A percentile compares a stretch with the other conserved stretches of the same genome.
Conservation (phyloP, 805 yeast species). For the Maudiozyma barnettii region DNA sequence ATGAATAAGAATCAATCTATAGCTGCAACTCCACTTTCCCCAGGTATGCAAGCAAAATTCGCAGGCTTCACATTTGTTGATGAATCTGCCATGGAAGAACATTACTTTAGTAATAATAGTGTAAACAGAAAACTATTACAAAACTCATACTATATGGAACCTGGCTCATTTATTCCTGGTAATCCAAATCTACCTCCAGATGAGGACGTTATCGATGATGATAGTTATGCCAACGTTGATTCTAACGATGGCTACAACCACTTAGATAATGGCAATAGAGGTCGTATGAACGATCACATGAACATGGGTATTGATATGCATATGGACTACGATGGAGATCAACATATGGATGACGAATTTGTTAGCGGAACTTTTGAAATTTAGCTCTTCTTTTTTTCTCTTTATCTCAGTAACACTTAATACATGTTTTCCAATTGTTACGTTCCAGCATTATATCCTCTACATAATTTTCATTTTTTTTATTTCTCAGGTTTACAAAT, state of each 20-base stretch:
- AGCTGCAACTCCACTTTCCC: conserved; percentile 65
- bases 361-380: conserved; percentile 86
- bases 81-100: conserved; percentile 85
- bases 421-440: background rate
- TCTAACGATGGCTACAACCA: conserved; percentile 13
- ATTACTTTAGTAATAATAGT: conserved; percentile 39
- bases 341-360: conserved; percentile 69
- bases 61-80: conserved; percentile 96
- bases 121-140: conserved; percentile 28
- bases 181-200: conserved; percentile 74
- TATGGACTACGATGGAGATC: conserved; percentile 38
- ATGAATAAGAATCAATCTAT: conserved; percentile 48
- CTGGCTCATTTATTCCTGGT: conserved; percentile 70
- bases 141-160: conserved; percentile 36
- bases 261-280: conserved; percentile 33
- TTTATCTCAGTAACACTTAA: background rate
- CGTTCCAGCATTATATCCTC: background rate
- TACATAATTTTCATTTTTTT: background rate
- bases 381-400: conserved; percentile 22
- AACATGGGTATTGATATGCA: conserved; percentile 1
- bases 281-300: conserved; percentile 4
- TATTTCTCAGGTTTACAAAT: background rate
- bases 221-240: conserved; percentile 31
- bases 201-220: conserved; percentile 72
- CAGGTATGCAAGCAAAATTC: conserved; percentile 92